These are phyloP conservation scores for Viridothelium virens DNA, from an alignment of 495 filamentous ascomycete genomes.

Conservation along the genomic window DNA sequence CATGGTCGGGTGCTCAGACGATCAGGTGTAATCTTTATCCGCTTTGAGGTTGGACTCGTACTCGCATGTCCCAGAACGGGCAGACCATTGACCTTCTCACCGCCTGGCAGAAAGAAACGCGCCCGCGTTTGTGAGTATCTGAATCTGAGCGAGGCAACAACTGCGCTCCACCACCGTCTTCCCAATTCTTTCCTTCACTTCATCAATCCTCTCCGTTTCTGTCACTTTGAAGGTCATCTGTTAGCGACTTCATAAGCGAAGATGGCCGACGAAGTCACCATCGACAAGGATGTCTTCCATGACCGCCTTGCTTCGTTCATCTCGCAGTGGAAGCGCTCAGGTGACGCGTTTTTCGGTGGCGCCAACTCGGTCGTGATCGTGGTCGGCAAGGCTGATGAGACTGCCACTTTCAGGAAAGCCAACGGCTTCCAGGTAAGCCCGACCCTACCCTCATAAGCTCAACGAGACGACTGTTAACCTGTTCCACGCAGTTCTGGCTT, in stretches of 20 bases:
- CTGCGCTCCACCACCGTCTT: not conserved
- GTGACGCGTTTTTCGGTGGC: slow-evolving; percentile 73
- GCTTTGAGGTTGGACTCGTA: too few relatives aligned
- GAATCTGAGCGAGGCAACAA: not conserved
- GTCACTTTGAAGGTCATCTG: slow-evolving; percentile 15
- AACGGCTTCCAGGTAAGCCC: slow-evolving; percentile 84
- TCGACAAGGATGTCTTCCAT: slow-evolving; percentile 87
- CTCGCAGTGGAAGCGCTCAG: slow-evolving; percentile 81
- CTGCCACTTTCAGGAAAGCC: slow-evolving; percentile 77
- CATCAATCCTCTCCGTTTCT: slow-evolving; percentile 8
- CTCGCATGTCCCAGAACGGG: not conserved
- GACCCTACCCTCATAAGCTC: not conserved
- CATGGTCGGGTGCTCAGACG: too few relatives aligned
- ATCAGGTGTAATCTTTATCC: too few relatives aligned
- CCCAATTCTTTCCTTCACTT: slow-evolving; percentile 5
- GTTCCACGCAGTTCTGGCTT: slow-evolving; percentile 74
- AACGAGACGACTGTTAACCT: slow-evolving; percentile 21
- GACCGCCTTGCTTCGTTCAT: slow-evolving; percentile 80
- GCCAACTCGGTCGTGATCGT: slow-evolving; percentile 77
- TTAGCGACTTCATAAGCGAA: slow-evolving; percentile 15
- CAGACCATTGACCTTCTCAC: not conserved
- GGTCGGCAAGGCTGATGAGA: slow-evolving; percentile 90
- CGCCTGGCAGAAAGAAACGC: slow-evolving; percentile 12
- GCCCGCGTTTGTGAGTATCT: slow-evolving; percentile 1
- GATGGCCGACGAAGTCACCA: slow-evolving; percentile 63